phyloP scores from a whole-genome alignment of 169 alveolate genomes.

The Eimeria necatrix region DNA sequence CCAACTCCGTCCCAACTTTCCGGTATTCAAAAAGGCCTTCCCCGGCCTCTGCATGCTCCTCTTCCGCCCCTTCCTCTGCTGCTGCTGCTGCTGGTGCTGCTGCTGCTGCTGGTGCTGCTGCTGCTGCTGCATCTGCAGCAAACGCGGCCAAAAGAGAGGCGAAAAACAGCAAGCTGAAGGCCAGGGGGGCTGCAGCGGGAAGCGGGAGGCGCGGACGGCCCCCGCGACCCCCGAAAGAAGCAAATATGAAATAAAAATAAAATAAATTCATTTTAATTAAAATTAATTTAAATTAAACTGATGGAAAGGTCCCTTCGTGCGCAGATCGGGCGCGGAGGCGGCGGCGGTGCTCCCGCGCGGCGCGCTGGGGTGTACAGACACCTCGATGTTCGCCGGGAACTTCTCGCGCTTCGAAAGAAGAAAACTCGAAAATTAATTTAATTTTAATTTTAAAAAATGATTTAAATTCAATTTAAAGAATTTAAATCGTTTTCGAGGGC shows the following conservation, averaged over 20 bases:
- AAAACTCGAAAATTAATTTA: too few relatives aligned
- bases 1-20: slow-evolving; percentile 13
- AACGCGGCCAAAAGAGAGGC: neutral
- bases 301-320: too few relatives aligned
- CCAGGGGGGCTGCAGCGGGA: neutral
- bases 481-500: too few relatives aligned
- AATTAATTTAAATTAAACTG: too few relatives aligned
- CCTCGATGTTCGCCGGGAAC: neutral
- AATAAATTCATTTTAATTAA: neutral
- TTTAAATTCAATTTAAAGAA: too few relatives aligned
- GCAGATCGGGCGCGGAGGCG: too few relatives aligned
- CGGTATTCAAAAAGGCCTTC: slow-evolving; percentile 46
- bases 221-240: neutral
- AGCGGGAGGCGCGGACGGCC: neutral
- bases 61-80: neutral
- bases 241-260: neutral
- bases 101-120: neutral
- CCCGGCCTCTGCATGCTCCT: neutral
- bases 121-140: neutral
- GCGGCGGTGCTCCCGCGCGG: too few relatives aligned
- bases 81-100: neutral
- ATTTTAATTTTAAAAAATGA: too few relatives aligned
- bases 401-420: too few relatives aligned
- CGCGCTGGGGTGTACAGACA: neutral
- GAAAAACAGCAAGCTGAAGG: neutral